Base-by-base conservation (phyloP, 352 stramenopile species). In the Phytopythium delawarense region DNA sequence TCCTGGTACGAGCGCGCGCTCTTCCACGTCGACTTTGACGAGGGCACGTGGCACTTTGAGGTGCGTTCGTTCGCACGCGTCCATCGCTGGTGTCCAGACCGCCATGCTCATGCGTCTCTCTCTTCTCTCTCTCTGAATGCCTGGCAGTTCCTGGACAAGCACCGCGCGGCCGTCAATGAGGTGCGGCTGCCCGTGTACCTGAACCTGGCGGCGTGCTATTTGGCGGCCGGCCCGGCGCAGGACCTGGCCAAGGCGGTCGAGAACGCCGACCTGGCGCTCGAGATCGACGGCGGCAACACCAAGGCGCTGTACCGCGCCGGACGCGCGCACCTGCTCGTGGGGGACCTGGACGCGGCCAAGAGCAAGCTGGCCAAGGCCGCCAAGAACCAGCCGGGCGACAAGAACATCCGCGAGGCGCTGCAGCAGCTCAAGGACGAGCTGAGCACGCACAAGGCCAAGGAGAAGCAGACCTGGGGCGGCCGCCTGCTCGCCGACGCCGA, bases 21-120 rank as follows among this genome's bases (percentile, higher is more conserved):
- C 7, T 88, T 77, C 57, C 86, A 94, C 61, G 81, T 91, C 51
- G 81, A 93, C 42, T 94, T 94, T 70, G 86, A 93, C 57, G 84
- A 94, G 64, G 86, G 77, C 70, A 91, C 84, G 59, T 94, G 84
- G 83, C 69, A 87, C 57, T 94, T 94, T 62, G 86, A 94, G 79
- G 80, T 91, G 53, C 15, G n/a, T 18, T 7, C 32, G 25, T 28
- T 2, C 2, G 34, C 25, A 13, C 18, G 11, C 13, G 5, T 40
- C 35, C 8, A 40, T 40, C 28, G 28, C 28, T 32, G 28, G 28
- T 3, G 28, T 32, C 28, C 28, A 32, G 28, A 32, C 28, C 4
- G 28, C 20, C 18, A 30, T 50, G n/a, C 45, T 52, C 4, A 32
- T 23, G 9, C 45, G 8, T 21, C 16, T 20, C 40, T 46, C 40